Conservation (phyloP, 129 eudicot species). For the Apium graveolens region DNA sequence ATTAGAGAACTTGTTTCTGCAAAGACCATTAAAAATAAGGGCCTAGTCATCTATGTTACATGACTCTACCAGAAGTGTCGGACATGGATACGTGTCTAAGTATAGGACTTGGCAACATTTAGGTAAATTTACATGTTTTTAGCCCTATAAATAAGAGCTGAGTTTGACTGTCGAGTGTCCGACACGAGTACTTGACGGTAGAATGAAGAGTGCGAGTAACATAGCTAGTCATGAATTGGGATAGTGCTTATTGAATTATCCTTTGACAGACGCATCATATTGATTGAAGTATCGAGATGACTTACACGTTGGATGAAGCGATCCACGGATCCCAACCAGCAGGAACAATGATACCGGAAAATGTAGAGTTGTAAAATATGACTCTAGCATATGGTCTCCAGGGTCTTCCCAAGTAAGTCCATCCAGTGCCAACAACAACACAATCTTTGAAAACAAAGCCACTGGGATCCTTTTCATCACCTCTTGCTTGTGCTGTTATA, state of each 20-base stretch:
- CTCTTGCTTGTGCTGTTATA: constrained; percentile 68
- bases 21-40: too few species aligned
- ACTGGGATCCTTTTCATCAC: constrained; percentile 11
- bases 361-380: constrained; percentile 34
- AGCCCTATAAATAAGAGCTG: too few species aligned
- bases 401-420: constrained; percentile 58
- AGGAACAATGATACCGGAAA: constrained; percentile 45
- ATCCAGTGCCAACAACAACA: constrained; percentile 43
- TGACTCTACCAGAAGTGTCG: too few species aligned
- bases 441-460: constrained; percentile 73
- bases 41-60: too few species aligned
- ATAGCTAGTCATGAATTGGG: too few species aligned
- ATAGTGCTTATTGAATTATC: not conserved
- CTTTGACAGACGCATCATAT: too few species aligned
- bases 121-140: too few species aligned
- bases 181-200: too few species aligned
- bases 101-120: too few species aligned
- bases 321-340: constrained; percentile 50
- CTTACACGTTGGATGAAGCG: constrained; percentile 21
- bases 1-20: not conserved
- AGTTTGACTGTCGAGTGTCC: too few species aligned
- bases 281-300: not conserved
- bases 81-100: too few species aligned
- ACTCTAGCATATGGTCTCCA: constrained; percentile 67
- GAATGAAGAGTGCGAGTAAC: too few species aligned